Evolutionary conservation across 495 filamentous ascomycete species (phyloP), one percentile per base, ranked within the genome.

Genomic region (Xylaria longipes): DNA sequence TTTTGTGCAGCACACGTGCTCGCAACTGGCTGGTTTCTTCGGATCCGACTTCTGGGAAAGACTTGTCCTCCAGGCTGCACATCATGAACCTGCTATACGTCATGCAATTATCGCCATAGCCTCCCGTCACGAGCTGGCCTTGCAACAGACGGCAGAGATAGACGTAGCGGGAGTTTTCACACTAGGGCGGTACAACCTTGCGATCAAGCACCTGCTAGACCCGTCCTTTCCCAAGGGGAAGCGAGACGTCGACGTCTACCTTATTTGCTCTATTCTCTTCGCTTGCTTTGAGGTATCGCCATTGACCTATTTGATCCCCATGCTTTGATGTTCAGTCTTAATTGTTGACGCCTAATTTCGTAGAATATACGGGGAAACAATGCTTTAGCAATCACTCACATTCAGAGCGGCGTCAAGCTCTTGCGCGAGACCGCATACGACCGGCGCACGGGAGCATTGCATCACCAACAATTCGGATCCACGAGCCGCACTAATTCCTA

Each of bases 61-160:
- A 5, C 64, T 81, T 25, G 72, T 75, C 8, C 79, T 79, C n/a
- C 75, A 76, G n/a, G 68, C 79, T 25, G 73, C 75, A 8, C 72
- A 78, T 37, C 75, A 79, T n/a, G 78, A 82, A 46, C 74, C 78
- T n/a, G 81, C 82, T 15, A 74, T 82, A 48, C 78, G 79, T 56
- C 80, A 82, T 60, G 82, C 82, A 48, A 63, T 82, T 27, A 73
- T 84, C 15, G 82, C 82, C 9, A 73, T 84, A 3, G 80, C 80
- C 5, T 80, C 80, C 29, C 66, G 69, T 41, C 68, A 70, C 11
- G 43, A 70, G 14, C 66, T 57, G 27, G 52, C 52, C 3, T n/a
- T 64, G 45, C 54, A 68, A 25, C 39, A 66, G 33, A 46, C 46
- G 29, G 22, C 48, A 43, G 17, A 33, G 52, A 6, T 7, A 43